Conservation (phyloP, 2,329 filamentous ascomycete genomes). For the Pseudogymnoascus sp. region DNA sequence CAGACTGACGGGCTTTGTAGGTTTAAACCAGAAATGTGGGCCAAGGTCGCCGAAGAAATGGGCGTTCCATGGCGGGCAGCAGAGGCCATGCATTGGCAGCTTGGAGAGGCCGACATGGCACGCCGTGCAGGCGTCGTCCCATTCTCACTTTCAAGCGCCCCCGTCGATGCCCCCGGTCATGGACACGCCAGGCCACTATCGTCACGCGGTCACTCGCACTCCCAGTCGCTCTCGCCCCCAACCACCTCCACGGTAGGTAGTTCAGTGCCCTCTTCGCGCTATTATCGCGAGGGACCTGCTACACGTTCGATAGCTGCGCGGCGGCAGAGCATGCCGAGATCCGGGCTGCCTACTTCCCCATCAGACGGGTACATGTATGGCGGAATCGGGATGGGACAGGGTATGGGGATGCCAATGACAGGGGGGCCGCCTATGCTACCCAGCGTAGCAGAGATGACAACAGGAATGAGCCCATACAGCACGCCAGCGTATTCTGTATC, state of each 20-base stretch:
- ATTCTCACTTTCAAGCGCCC: conserved; percentile 60
- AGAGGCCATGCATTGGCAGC: conserved; percentile 97
- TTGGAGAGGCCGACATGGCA: conserved; percentile 91
- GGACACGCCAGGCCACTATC: conserved; percentile 35
- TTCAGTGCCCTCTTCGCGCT: background rate
- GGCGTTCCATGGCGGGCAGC: conserved; percentile 89
- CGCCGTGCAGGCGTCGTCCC: conserved; percentile 81
- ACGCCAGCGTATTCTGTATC: conserved; percentile 45
- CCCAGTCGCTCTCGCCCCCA: conserved; percentile 17
- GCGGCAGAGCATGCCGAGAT: conserved; percentile 27
- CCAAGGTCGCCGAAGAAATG: conserved; percentile 91
- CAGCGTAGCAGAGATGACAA: conserved; percentile 54
- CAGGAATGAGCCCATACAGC: conserved; percentile 52
- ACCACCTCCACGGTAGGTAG: conserved; percentile 13
- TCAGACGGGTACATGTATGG: conserved; percentile 4
- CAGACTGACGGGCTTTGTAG: conserved; percentile 38
- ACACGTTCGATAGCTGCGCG: conserved; percentile 24
- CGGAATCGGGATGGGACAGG: conserved; percentile 17
- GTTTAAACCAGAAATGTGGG: conserved; percentile 98
- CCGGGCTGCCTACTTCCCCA: conserved; percentile 26
- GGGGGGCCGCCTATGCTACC: conserved; percentile 39
- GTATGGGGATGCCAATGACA: conserved; percentile 20
- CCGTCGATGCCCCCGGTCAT: conserved; percentile 36
- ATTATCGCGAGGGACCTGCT: background rate
- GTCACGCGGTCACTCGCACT: conserved; percentile 23